Base-by-base conservation (phyloP, 176 grass and related monocot species). In the Raddia guianensis region DNA sequence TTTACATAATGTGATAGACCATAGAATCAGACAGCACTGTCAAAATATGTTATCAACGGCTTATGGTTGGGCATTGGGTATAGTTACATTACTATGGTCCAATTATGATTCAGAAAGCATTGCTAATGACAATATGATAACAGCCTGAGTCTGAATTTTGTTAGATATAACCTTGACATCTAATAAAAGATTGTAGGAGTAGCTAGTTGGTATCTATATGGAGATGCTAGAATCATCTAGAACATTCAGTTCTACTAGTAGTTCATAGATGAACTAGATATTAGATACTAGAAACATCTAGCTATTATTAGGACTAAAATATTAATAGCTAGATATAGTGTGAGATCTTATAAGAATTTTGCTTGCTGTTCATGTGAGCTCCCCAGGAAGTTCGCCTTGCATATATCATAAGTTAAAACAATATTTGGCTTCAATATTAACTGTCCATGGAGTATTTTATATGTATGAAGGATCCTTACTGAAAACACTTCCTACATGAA, bases 21-120 rank as follows among this genome's bases (percentile, higher is more conserved):
- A 58, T 37, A 35, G 6, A 57, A 79, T 69, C 9, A 43, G 16
- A 8, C 14, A 16, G 44, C 35, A 63, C 15, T 63, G 40, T 12
- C 18, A 57, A 60, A 86, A 72, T 15, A 72, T 78, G 32, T 56
- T 52, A 78, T 49, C 42, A 40, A 5, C 10, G 10, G 68, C 63
- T 61, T 80, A 49, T 57, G 58, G 35, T 40, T 42, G 13, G 18
- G 27, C 21, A 76, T n/a, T 46, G 33, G 42, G 32, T 44, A 45
- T 63, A 73, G 35, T 5, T 48, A 55, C 52, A 37, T 5, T 12
- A 9, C 15, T n/a, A 76, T 7, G 3, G 2, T 27, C 10, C 5
- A 47, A 6, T 13, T 47, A 60, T 42, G 42, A 76, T 75, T 21
- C 57, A 48, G 13, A 74, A 56, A 68, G 50, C 7, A 66, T 14